These are phyloP conservation scores for Hexamita inflata DNA, from an alignment of 208 protist genomes.

Conservation along the genomic window DNA sequence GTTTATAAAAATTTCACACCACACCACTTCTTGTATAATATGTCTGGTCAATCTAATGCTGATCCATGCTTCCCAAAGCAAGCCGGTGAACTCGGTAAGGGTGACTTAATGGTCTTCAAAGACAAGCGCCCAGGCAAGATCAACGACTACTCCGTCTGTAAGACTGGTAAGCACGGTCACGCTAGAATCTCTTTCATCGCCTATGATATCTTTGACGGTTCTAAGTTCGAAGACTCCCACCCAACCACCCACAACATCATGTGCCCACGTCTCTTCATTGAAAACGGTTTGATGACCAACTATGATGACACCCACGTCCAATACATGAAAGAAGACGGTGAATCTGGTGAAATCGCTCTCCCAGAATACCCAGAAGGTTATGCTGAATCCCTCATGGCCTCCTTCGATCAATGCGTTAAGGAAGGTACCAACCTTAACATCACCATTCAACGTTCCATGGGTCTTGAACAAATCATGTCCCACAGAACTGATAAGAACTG, in stretches of 20 bases:
- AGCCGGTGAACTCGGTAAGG: slow-evolving; percentile 28
- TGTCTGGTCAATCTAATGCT: too few relatives aligned
- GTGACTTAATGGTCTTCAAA: slow-evolving; percentile 32
- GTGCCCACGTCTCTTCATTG: slow-evolving; percentile 25
- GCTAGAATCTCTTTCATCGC: slow-evolving; percentile 32
- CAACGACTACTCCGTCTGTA: slow-evolving; percentile 24
- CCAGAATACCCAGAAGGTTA: too few relatives aligned
- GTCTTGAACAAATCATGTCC: too few relatives aligned
- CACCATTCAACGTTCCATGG: too few relatives aligned
- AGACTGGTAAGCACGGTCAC: slow-evolving; percentile 47
- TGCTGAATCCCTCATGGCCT: too few relatives aligned
- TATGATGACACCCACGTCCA: slow-evolving; percentile 26
- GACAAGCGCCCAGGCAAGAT: slow-evolving; percentile 38
- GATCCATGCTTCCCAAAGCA: slow-evolving; percentile 10
- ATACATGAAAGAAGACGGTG: slow-evolving; percentile 14
- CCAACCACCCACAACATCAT: slow-evolving; percentile 37
- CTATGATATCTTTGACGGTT: slow-evolving; percentile 41
- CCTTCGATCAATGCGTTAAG: too few relatives aligned
- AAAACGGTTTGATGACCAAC: slow-evolving; percentile 34
- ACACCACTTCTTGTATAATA: too few relatives aligned
- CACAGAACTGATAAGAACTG: too few relatives aligned
- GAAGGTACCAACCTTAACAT: too few relatives aligned
- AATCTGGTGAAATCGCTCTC: too few relatives aligned
- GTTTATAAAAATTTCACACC: too few relatives aligned
- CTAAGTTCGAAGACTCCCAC: slow-evolving; percentile 34